These are phyloP conservation scores for Skeletonema potamos DNA, from an alignment of 108 stramenopile genomes.

Conservation along the genomic window DNA sequence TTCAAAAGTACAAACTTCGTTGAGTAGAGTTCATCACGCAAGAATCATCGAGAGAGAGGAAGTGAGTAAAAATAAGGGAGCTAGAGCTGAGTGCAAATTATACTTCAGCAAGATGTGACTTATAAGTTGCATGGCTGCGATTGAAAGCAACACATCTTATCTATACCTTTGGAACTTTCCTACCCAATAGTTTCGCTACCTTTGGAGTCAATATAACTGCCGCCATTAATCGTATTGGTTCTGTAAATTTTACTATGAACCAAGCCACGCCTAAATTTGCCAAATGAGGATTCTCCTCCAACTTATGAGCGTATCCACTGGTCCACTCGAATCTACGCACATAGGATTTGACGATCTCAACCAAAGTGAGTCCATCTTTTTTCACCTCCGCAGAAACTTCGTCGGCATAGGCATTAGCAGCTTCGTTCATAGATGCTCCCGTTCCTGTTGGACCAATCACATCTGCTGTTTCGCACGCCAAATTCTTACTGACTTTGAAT, in stretches of 20 bases:
- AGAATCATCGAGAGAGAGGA: no score
- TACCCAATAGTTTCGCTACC: conserved; percentile 58
- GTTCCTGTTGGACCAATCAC: conserved; percentile 39
- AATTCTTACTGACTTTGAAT: conserved; percentile 42
- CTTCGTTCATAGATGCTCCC: conserved; percentile 46
- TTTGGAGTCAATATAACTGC: conserved; percentile 79
- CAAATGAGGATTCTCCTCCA: conserved; percentile 73
- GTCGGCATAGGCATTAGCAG: conserved; percentile 31
- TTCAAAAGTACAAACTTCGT: no score
- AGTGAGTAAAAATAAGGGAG: not conserved
- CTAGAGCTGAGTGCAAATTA: not conserved
- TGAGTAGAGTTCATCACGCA: no score
- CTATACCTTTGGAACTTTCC: conserved; percentile 29
- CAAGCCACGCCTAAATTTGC: conserved; percentile 93
- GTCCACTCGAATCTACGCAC: conserved; percentile 71
- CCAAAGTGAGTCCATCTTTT: conserved; percentile 54
- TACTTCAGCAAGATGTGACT: not conserved
- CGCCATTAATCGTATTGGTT: conserved; percentile 81
- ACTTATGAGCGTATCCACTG: conserved; percentile 49
- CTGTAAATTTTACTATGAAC: conserved; percentile 92
- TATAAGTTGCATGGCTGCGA: conserved; percentile 2
- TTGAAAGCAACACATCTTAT: not conserved
- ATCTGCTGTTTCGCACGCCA: conserved; percentile 46
- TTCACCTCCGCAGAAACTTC: conserved; percentile 46
- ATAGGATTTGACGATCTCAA: conserved; percentile 59